Percentiles rank a stretch among this genome's conserved stretches.
Evolutionary conservation across 2,329 filamentous ascomycete genomes (phyloP).

Genomic region (Thermoascus crustaceus): DNA sequence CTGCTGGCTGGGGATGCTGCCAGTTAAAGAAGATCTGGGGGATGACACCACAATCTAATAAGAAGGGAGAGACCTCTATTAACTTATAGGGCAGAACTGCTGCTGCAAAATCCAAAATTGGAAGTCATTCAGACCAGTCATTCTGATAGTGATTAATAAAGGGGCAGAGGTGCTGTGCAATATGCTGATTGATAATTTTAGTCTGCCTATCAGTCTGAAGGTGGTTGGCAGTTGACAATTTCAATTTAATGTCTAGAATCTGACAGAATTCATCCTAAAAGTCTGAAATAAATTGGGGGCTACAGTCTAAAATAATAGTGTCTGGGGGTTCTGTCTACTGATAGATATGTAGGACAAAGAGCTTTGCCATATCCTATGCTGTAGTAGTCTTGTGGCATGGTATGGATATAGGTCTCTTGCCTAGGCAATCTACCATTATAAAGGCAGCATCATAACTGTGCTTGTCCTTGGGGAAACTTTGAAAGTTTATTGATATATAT

Average conservation of each 20-base stretch:
- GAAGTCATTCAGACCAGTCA: neutral
- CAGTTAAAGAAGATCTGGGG: too few species aligned
- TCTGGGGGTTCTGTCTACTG: too few species aligned
- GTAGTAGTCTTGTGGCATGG: neutral
- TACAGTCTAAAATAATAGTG: too few species aligned
- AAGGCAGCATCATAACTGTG: neutral
- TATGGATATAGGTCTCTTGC: neutral
- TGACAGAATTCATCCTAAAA: too few species aligned
- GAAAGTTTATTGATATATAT: neutral
- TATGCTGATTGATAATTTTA: neutral
- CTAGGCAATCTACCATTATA: neutral
- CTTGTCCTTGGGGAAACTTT: neutral
- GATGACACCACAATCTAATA: too few species aligned
- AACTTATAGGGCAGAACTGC: neutral
- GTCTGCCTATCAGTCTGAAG: slow-evolving; percentile 1
- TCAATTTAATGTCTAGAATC: neutral
- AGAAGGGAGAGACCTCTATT: neutral
- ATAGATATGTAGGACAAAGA: too few species aligned
- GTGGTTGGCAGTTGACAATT: neutral
- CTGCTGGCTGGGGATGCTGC: too few species aligned
- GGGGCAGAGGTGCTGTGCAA: neutral
- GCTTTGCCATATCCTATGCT: neutral
- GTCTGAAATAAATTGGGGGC: too few species aligned
- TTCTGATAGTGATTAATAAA: neutral
- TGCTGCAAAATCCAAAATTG: neutral